Evolutionary conservation across 306 rosid genomes (phyloP), one percentile per base, ranked within the genome.

Genomic region (Sindora glabra): DNA sequence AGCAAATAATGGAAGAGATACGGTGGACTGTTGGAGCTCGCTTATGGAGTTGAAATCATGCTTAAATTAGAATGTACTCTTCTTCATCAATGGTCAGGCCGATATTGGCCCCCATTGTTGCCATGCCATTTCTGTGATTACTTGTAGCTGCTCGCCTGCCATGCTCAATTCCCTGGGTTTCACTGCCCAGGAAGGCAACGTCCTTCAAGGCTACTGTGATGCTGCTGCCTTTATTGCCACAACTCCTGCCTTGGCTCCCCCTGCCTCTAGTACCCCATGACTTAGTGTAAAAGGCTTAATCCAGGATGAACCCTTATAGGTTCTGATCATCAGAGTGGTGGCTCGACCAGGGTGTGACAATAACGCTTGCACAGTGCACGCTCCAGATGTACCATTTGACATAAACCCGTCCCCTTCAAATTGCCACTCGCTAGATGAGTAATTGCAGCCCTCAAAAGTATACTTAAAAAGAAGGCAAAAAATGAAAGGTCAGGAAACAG

Each of bases 91-190:
- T 13, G 87, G 89, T 1, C 77, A 85, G 56, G 74, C 82, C 1
- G 60, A 74, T 60, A 47, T 88, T 54, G 87, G 94, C 1, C 71
- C 66, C 2, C 56, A 59, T 9, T 88, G 96, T 22, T 88, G 90
- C 49, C 54, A 60, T 10, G 85, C 89, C 47, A 74, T 82, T 22
- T 22, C 59, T 46, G 68, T 69, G 13, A 77, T 88, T 45, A 76
- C 64, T 2, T 86, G 57, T 14, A 78, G 82, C 10, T 88, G 96
- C 44, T 82, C 94, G 96, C 94, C 96, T 2, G 58, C 78, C 23
- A 47, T 88, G 60, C 56, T 85, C 26, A 24, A 62, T 4, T 62
- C 90, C 2, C 68, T 88, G 8, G 96, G 96, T 8, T 76, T 79
- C 44, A 88, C 90, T 5, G 41, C 18, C 0, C 57, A 77, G 66